Conservation (phyloP, 345 rosid species). For the Tarenaya hassleriana region DNA sequence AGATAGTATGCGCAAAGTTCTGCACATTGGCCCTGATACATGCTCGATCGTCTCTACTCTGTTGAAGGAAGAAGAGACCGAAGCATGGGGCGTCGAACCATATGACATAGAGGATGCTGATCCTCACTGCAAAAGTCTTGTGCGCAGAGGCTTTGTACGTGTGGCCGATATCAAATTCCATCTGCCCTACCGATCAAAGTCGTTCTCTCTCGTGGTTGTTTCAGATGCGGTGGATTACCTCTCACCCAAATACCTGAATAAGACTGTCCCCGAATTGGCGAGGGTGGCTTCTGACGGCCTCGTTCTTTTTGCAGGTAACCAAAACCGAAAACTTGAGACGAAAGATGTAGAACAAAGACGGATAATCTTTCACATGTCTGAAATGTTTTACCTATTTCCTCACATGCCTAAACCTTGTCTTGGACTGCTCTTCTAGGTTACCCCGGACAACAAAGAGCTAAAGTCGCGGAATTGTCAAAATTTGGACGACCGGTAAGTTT, state of each 20-base stretch:
- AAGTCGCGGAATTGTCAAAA: slow-evolving; percentile 75
- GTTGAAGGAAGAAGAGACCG: slow-evolving; percentile 80
- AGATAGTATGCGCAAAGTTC: slow-evolving; percentile 82
- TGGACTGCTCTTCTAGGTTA: slow-evolving; percentile 39
- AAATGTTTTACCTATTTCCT: not conserved
- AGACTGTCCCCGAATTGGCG: slow-evolving; percentile 83
- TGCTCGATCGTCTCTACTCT: slow-evolving; percentile 81
- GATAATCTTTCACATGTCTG: not conserved
- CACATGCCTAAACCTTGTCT: not conserved
- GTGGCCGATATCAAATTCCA: slow-evolving; percentile 93
- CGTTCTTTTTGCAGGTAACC: slow-evolving; percentile 68
- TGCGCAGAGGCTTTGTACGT: slow-evolving; percentile 80
- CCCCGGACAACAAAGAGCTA: slow-evolving; percentile 83
- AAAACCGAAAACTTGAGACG: slow-evolving; percentile 7
- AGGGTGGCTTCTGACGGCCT: slow-evolving; percentile 82
- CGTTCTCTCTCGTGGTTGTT: slow-evolving; percentile 83
- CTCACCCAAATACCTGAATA: slow-evolving; percentile 89
- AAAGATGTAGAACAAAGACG: not conserved
- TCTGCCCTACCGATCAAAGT: slow-evolving; percentile 79
- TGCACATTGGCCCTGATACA: slow-evolving; percentile 94
- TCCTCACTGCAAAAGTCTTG: slow-evolving; percentile 67
- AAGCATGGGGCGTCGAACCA: slow-evolving; percentile 98
- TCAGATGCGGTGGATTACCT: slow-evolving; percentile 94
- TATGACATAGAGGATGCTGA: slow-evolving; percentile 94
- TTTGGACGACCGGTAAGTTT: slow-evolving; percentile 82